Evolutionary conservation across 306 rosid species (phyloP).

Genomic region (Ochetophila trinervis): DNA sequence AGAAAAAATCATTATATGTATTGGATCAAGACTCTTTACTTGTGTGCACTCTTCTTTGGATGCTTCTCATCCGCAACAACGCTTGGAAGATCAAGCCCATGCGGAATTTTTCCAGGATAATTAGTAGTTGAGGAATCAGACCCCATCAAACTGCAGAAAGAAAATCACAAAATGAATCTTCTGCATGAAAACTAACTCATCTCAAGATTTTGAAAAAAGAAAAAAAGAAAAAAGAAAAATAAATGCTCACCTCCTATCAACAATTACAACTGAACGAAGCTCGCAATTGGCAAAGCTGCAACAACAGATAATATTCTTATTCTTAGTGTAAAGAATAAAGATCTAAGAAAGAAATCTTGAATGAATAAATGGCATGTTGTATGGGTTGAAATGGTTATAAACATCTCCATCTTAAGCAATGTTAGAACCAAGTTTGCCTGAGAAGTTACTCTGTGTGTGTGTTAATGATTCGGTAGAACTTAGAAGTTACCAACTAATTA

Average conservation of each 20-base stretch:
- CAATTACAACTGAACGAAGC: constrained; percentile 77
- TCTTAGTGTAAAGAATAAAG: constrained; percentile 6
- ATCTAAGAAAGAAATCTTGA: neutral
- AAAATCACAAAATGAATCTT: constrained; percentile 3
- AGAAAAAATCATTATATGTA: neutral
- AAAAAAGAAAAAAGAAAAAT: no score
- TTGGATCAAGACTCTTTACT: constrained; percentile 12
- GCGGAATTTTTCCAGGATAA: constrained; percentile 68
- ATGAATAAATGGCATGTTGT: neutral
- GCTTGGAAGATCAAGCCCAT: constrained; percentile 74
- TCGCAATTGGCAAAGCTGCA: constrained; percentile 87
- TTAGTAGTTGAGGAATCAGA: constrained; percentile 60
- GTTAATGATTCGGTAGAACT: no score
- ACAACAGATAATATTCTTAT: neutral
- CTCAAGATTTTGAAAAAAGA: neutral
- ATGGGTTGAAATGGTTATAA: neutral
- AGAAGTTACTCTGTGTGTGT: no score
- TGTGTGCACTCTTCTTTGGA: constrained; percentile 25
- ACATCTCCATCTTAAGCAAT: no score
- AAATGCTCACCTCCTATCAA: constrained; percentile 70
- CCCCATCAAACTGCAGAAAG: constrained; percentile 54
- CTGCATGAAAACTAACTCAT: no score
- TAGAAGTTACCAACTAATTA: no score
- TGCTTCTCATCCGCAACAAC: constrained; percentile 59
- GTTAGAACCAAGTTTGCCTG: no score